Evolutionary conservation across 176 grass and related monocot genomes (phyloP).

Genomic region (Urochloa ruziziensis): DNA sequence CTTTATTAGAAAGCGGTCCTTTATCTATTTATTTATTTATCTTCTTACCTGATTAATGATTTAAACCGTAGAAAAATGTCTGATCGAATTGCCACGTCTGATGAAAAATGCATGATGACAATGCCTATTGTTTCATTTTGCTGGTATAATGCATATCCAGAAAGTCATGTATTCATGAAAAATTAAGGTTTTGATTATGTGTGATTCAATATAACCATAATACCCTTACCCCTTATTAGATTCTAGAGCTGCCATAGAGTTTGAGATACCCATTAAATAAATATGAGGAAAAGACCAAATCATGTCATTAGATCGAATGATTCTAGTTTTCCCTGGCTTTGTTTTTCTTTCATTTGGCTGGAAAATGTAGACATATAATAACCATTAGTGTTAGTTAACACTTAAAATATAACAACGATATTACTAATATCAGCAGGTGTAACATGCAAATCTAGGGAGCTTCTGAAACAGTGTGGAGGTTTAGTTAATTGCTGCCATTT

Average conservation of each 20-base stretch:
- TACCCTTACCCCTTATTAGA: not conserved
- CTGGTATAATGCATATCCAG: not conserved
- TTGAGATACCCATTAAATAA: not conserved
- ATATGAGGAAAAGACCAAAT: not conserved
- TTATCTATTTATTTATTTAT: not conserved
- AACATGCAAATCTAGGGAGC: not conserved
- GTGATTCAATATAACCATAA: not conserved
- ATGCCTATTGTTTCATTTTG: not conserved
- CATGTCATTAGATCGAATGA: not conserved
- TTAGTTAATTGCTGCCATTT: not conserved
- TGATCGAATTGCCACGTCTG: not conserved
- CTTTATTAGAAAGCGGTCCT: not conserved
- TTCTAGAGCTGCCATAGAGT: not conserved
- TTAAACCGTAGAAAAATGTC: not conserved
- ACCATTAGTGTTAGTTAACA: not conserved
- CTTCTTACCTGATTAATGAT: not conserved
- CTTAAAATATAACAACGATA: not conserved
- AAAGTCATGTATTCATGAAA: not conserved
- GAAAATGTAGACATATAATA: not conserved
- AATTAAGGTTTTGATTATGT: not conserved
- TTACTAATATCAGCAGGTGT: not conserved
- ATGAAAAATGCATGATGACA: not conserved
- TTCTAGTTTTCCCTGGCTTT: not conserved
- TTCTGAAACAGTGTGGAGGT: not conserved
- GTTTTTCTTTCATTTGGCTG: not conserved